These are phyloP conservation scores for Lathyrus sativus DNA, from an alignment of 306 rosid genomes.

Conservation along the genomic window DNA sequence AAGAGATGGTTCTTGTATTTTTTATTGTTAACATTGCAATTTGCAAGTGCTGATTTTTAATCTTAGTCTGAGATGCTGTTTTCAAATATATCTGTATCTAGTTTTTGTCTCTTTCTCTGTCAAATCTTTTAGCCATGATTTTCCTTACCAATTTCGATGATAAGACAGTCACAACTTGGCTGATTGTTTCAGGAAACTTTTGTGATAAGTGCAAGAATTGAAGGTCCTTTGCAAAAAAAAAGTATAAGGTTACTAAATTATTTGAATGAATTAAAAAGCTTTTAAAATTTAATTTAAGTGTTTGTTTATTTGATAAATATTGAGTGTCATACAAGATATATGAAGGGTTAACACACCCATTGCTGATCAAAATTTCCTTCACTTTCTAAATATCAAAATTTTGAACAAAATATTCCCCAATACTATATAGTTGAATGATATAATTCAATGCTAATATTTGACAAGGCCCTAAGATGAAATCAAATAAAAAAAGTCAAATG, in stretches of 20 bases:
- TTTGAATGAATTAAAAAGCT: too few relatives aligned
- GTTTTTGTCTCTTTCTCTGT: conserved; percentile 6
- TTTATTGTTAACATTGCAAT: conserved; percentile 16
- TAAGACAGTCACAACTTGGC: conserved; percentile 4
- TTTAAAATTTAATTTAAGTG: too few relatives aligned
- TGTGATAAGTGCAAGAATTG: neutral
- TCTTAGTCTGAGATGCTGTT: conserved; percentile 6
- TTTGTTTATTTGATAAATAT: too few relatives aligned
- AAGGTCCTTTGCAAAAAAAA: too few relatives aligned
- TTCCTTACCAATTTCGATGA: neutral
- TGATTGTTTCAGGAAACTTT: conserved; percentile 1
- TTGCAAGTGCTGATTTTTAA: neutral
- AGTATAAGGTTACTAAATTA: too few relatives aligned
- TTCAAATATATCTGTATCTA: neutral
- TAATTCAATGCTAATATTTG: conserved; percentile 22
- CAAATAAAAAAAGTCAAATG: conserved; percentile 17
- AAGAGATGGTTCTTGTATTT: conserved; percentile 33
- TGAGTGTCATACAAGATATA: too few relatives aligned
- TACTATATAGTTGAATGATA: conserved; percentile 24
- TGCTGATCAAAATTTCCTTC: conserved; percentile 4
- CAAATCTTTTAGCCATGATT: neutral
- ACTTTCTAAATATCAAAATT: conserved; percentile 7
- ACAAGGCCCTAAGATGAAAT: conserved; percentile 16
- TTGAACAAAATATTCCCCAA: neutral
- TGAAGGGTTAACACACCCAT: neutral